These are phyloP conservation scores for Protomyces inundatus DNA, from an alignment of 1,139 yeast species.

Conservation along the genomic window DNA sequence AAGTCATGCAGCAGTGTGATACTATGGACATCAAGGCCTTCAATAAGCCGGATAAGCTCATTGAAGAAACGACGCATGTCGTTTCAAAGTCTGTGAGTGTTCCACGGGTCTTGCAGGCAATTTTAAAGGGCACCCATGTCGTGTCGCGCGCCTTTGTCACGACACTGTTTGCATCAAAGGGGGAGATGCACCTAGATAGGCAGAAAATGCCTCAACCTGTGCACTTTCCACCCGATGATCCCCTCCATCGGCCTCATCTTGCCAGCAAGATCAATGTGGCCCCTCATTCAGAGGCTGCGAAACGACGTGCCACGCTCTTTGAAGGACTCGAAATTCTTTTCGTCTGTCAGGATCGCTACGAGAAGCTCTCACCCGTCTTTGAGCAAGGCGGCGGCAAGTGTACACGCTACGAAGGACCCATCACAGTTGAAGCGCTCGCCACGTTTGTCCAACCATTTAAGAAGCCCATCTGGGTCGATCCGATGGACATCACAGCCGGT, in stretches of 20 bases:
- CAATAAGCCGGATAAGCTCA: background rate
- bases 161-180: background rate
- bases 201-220: conserved; percentile 11
- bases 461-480: conserved; percentile 12
- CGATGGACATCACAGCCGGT: conserved; percentile 4
- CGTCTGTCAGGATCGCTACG: conserved; percentile 1
- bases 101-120: conserved; percentile 17
- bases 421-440: background rate
- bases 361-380: conserved; percentile 8
- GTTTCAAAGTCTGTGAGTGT: conserved; percentile 18
- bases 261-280: background rate
- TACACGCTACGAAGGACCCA: background rate
- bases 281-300: background rate
- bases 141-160: conserved; percentile 10
- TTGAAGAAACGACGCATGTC: conserved; percentile 15
- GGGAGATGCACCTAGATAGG: background rate
- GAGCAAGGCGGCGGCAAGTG: conserved; percentile 12
- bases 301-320: background rate
- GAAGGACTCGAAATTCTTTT: conserved; percentile 13
- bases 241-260: no score
- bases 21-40: conserved; percentile 11
- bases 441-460: background rate
- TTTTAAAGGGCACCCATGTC: conserved; percentile 4
- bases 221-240: background rate
- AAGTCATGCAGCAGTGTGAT: conserved; percentile 1